phyloP scores from a whole-genome alignment of 2,329 filamentous ascomycete genomes.

The Alternaria atra region DNA sequence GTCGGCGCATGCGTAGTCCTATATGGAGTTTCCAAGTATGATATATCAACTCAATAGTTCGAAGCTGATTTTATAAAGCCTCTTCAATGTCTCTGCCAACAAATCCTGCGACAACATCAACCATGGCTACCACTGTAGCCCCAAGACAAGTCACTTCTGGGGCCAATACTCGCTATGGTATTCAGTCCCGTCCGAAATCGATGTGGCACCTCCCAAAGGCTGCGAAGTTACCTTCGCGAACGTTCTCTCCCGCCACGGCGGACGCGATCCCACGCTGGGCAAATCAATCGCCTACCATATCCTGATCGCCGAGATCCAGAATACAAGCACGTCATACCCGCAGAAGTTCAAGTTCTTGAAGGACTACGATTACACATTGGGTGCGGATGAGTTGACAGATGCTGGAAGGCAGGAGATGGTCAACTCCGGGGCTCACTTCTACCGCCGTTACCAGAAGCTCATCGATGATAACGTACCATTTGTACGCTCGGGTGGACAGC shows the following conservation, averaged over 20 bases:
- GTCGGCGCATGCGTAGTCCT: slow-evolving; percentile 29
- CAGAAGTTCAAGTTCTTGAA: slow-evolving; percentile 74
- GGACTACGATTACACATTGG: slow-evolving; percentile 75
- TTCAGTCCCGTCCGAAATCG: slow-evolving; percentile 73
- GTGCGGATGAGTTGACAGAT: slow-evolving; percentile 71
- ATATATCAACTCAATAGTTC: not conserved
- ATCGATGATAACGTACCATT: slow-evolving; percentile 70
- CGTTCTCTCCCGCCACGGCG: slow-evolving; percentile 84
- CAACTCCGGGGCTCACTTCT: slow-evolving; percentile 80
- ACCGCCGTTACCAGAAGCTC: slow-evolving; percentile 73
- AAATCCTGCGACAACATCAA: slow-evolving; percentile 62
- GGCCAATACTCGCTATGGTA: slow-evolving; percentile 91
- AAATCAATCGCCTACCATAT: slow-evolving; percentile 72
- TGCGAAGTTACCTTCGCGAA: slow-evolving; percentile 83
- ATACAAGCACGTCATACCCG: slow-evolving; percentile 63
- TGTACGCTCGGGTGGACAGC: slow-evolving; percentile 73
- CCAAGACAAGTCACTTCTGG: slow-evolving; percentile 73
- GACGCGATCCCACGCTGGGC: slow-evolving; percentile 76
- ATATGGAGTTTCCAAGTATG: slow-evolving; percentile 40
- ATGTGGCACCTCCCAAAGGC: slow-evolving; percentile 66
- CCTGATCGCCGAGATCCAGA: slow-evolving; percentile 73
- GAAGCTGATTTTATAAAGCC: slow-evolving; percentile 28
- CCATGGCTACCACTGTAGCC: slow-evolving; percentile 70
- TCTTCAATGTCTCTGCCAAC: slow-evolving; percentile 22
- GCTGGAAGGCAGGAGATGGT: slow-evolving; percentile 76